Percentiles rank a stretch among this genome's conserved stretches.
These are phyloP conservation scores for Sporopachydermia quercuum DNA, from an alignment of 805 yeast species.

Conservation along the genomic window DNA sequence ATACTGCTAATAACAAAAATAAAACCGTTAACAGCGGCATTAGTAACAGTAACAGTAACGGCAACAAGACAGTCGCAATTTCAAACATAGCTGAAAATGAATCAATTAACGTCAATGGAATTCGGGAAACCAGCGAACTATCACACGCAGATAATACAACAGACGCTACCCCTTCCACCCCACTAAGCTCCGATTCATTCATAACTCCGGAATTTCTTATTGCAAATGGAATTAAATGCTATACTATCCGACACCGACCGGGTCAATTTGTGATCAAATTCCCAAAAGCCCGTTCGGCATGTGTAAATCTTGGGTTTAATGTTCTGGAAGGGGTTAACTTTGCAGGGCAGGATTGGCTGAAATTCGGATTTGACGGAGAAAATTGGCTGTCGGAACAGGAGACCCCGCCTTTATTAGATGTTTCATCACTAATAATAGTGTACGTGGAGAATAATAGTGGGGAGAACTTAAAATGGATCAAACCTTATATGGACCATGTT, in stretches of 20 bases:
- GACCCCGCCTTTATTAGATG: background rate
- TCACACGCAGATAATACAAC: too few relatives aligned
- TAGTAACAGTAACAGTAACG: too few relatives aligned
- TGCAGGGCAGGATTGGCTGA: conserved; percentile 25
- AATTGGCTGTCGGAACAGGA: background rate
- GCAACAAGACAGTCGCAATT: too few relatives aligned
- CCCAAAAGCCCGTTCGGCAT: conserved; percentile 80
- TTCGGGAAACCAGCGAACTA: too few relatives aligned
- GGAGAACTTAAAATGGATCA: background rate
- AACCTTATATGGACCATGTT: background rate
- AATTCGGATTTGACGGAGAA: conserved; percentile 13
- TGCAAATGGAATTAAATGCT: conserved; percentile 28
- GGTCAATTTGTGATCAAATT: conserved; percentile 77
- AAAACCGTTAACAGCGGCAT: too few relatives aligned
- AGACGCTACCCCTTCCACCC: conserved; percentile 79
- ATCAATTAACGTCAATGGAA: too few relatives aligned
- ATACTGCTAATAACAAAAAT: too few relatives aligned
- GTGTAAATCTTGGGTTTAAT: conserved; percentile 75
- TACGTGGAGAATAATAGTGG: background rate
- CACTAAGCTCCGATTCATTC: conserved; percentile 75
- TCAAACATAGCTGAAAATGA: too few relatives aligned
- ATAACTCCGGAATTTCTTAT: conserved; percentile 49
- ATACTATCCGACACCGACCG: conserved; percentile 54
- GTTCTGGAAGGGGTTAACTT: conserved; percentile 23
- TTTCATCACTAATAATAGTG: background rate